These are phyloP conservation scores for Parathielavia appendiculata DNA, from an alignment of 495 filamentous ascomycete genomes.

Conservation along the genomic window DNA sequence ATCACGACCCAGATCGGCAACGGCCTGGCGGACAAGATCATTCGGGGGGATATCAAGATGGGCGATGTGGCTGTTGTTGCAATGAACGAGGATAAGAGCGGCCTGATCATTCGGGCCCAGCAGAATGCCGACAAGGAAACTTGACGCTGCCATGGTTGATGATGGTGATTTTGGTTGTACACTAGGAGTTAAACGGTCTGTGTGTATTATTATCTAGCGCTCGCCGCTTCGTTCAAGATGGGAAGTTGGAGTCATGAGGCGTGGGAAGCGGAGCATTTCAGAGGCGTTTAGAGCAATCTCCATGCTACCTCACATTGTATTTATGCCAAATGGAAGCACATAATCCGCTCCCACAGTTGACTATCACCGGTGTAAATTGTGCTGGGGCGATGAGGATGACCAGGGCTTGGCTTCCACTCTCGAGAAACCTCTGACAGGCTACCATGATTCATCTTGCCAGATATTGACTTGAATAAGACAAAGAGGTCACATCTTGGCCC, in stretches of 20 bases:
- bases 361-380: too few species aligned
- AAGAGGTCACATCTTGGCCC: background rate
- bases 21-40: slow-evolving; percentile 82
- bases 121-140: background rate
- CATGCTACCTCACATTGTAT: too few species aligned
- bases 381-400: background rate
- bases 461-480: background rate
- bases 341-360: too few species aligned
- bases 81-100: slow-evolving; percentile 53
- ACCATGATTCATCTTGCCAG: background rate
- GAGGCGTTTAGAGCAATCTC: background rate
- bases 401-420: background rate
- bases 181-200: background rate
- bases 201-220: slow-evolving; percentile 1
- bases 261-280: background rate
- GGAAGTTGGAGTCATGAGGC: background rate
- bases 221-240: slow-evolving; percentile 2
- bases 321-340: background rate
- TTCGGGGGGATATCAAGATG: slow-evolving; percentile 70
- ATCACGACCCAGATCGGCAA: slow-evolving; percentile 88
- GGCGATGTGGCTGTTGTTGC: slow-evolving; percentile 67
- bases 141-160: background rate
- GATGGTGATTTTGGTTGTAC: too few species aligned
- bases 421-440: too few species aligned
- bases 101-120: slow-evolving; percentile 37